Evolutionary conservation across 441 rosid genomes (phyloP), one percentile per base, ranked within the genome.

Genomic region (Brassica balearica): DNA sequence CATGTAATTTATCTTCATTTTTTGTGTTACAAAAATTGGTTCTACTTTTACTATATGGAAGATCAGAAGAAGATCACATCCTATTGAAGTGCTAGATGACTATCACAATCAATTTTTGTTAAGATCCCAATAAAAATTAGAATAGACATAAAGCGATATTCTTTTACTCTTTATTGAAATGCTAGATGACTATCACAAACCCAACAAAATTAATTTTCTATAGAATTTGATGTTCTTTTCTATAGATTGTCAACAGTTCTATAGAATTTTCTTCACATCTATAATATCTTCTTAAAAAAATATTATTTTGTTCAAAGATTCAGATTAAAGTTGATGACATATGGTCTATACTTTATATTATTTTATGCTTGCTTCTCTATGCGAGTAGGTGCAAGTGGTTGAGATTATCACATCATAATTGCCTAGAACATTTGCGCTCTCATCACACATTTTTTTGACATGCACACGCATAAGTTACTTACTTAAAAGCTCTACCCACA

Each of bases 331-430:
- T 68, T 27, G 32, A 59, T 56, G 59, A 25, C 48, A 15, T 43
- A 61, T 46, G 62, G 19, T 62, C 20, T 69, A 60, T 59, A 29
- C 15, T 36, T 43, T 59, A 68, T 46, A 43, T 46, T n/a, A 9
- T 29, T 29, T 22, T 53, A 53, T 25, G 66, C n/a, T 65, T 77
- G 66, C 9, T 38, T 71, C 25, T 71, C 4, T 3, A 64, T 8
- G 67, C 17, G 60, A 65, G 67, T 77, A 72, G 53, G 68, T 72
- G 66, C 48, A 67, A 78, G 81, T 72, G 23, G 81, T 78, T 78
- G 73, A 68, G 77, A 72, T 20, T 60, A 72, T 72, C 77, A 72
- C 81, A 67, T 67, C 77, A 78, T 68, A 78, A 73, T 34, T 78
- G 59, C 77, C 77, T 61, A 67, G 61, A 60, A 19, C n/a, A 1